phyloP scores from a whole-genome alignment of 2,329 filamentous ascomycete species.

The Trichoderma sp. region DNA sequence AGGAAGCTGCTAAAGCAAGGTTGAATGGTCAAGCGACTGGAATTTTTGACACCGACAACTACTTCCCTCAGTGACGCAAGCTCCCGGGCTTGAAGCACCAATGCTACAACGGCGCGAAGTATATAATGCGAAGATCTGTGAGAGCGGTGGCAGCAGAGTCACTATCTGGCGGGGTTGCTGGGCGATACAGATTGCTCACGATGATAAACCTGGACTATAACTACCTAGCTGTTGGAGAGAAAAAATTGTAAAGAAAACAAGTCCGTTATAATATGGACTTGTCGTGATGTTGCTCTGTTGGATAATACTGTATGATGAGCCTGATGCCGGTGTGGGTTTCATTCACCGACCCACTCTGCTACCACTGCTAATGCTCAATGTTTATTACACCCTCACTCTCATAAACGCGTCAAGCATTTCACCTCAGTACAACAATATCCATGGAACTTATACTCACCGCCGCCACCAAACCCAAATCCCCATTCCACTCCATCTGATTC shows the following conservation, averaged over 20 bases:
- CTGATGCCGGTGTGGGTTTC: neutral
- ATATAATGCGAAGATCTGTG: too few species aligned
- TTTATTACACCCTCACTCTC: constrained; percentile 28
- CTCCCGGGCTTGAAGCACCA: neutral
- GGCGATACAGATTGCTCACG: neutral
- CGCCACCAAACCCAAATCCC: neutral
- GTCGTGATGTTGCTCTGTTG: neutral
- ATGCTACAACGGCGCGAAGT: neutral
- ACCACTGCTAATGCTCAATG: neutral
- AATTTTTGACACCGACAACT: neutral
- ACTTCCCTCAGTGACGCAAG: neutral
- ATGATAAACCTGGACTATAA: neutral
- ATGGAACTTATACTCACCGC: neutral
- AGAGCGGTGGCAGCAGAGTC: neutral
- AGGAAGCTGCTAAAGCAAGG: neutral
- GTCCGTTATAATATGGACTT: neutral
- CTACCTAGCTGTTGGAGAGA: neutral
- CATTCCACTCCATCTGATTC: neutral
- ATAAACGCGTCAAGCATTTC: neutral
- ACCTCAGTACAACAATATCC: neutral
- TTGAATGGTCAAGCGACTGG: neutral
- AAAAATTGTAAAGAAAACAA: neutral
- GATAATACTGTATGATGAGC: neutral
- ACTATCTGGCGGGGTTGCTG: neutral
- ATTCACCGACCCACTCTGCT: neutral